Percentiles rank a stretch among this genome's conserved stretches.
These are phyloP conservation scores for Shiraia sp. DNA, from an alignment of 2,329 filamentous ascomycete genomes.

Conservation along the genomic window DNA sequence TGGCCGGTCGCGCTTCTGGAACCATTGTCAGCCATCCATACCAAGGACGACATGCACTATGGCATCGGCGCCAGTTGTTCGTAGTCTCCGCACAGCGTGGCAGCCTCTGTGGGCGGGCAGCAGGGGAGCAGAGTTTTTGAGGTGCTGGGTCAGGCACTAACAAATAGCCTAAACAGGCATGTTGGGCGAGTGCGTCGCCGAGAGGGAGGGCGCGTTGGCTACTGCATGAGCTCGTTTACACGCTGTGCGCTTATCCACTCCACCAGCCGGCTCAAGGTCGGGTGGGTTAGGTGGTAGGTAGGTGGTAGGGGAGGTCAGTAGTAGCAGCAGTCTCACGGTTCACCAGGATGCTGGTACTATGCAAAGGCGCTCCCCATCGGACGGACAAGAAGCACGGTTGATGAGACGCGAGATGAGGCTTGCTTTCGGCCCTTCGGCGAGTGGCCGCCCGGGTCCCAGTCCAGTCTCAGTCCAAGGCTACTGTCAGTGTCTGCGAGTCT, in stretches of 20 bases:
- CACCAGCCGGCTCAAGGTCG: too few species aligned
- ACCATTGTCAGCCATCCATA: too few species aligned
- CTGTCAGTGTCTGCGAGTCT: too few species aligned
- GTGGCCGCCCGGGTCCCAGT: too few species aligned
- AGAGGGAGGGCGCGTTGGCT: slow-evolving; percentile 3
- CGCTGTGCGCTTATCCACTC: too few species aligned
- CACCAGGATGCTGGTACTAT: too few species aligned
- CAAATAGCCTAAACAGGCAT: slow-evolving; percentile 2
- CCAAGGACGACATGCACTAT: too few species aligned
- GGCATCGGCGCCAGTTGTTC: not conserved
- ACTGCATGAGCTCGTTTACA: too few species aligned
- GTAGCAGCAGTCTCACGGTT: too few species aligned
- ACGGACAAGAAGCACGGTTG: not conserved
- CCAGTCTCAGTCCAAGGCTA: too few species aligned
- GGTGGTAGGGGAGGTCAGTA: not conserved
- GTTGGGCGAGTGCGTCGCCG: slow-evolving; percentile 5
- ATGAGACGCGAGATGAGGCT: slow-evolving; percentile 4
- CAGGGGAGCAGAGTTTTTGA: slow-evolving; percentile 2
- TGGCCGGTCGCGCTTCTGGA: too few species aligned
- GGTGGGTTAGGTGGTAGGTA: not conserved
- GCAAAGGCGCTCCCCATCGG: not conserved
- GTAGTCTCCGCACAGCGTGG: slow-evolving; percentile 5
- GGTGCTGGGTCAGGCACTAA: slow-evolving; percentile 1
- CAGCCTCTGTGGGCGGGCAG: too few species aligned
- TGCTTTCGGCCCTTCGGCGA: slow-evolving; percentile 5